Base-by-base conservation (phyloP, 441 rosid genomes). In the Syzygium malaccense region DNA sequence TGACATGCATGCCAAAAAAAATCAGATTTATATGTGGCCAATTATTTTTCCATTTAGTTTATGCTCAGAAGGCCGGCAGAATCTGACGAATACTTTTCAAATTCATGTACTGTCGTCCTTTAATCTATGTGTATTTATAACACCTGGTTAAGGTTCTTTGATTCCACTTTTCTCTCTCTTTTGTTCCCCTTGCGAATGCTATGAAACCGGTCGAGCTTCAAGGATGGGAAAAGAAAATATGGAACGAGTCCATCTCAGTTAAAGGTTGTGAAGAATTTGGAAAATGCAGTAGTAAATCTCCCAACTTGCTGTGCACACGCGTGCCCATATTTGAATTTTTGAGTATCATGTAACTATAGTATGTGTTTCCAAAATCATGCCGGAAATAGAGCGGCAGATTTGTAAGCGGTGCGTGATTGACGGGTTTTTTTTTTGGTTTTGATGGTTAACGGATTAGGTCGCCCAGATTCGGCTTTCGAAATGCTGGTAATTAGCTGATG, bases 391-490 rank as follows among this genome's bases (percentile, higher is more conserved):
- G 45, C 1, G 0, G 18, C 9, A 0, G 4, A 66, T 66, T 18
- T 66, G 45, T 66, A 8, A 32, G 45, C 4, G 78, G 78, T 32
- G 19, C 0, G 14, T 0, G 1, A 32, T 66, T 32, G 14, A 66
- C 2, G 2, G 12, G 19, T 66, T 66, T 66, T 19, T 30, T 32
- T 8, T 66, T 62, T 0, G 18, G 15, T 64, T 32, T 9, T 8
- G 0, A 32, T 0, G 2, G 0, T 32, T 6, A 0, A 8, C 5
- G 19, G 2, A 30, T 64, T 30, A 4, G 7, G 13, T 8, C 45
- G 3, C 20, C 14, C 2, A 2, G 14, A 32, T 32, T 66, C 20
- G 25, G 33, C 14, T 33, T 18, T 32, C 14, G 7, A 66, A 32
- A 66, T 8, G 25, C 4, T 8, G 1, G 78, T 20, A 32, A 2